Evolutionary conservation across 495 filamentous ascomycete species (phyloP), one percentile per base, ranked within the genome.

Genomic region (Hapsidospora chrysogenum): DNA sequence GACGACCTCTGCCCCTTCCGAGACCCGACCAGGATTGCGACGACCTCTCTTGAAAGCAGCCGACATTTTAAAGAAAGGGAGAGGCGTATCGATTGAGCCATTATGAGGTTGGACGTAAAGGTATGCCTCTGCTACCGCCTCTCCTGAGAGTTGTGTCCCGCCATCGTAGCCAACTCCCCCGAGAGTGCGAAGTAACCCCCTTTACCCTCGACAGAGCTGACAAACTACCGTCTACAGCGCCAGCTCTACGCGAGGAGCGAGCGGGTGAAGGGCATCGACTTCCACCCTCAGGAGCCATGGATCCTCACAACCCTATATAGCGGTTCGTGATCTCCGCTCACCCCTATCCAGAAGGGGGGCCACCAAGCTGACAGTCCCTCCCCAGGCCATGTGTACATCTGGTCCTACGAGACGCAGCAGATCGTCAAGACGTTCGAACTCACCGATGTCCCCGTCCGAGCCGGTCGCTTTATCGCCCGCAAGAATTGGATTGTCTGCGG

Each of bases 401-500:
- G 89, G 92, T 95, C 86, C 8, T 94, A 93, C 61, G 89, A 95
- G 58, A 85, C 86, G 32, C 92, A 93, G 59, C 78, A 84, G 19
- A 85, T 99, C 42, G 83, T 99, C 57, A 96, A 96, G 65, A 94
- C 92, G 11, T 99, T 99, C 61, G 92, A 99, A 64, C 77, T 99
- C 38, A 94, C 87, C 51, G 89, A 99, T 72, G 89, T 99, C 33
- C 89, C 89, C 41, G 89, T 96, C 33, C 78, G 89, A 58, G 92
- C 92, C 29, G 89, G 89, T 47, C 82, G 92, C 41, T 97, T 97
- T 57, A 74, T 97, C 53, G 84, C 92, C 46, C 72, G 89, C 41
- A 96, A 96, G 72, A 96, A 96, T 57, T 96, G 92, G 92, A 92
- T 99, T 47, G 87, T 94, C 29, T 92, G 85, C 58, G 89, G 89